phyloP scores from a whole-genome alignment of 768 basidiomycete genomes.

The Podaxis sp. region DNA sequence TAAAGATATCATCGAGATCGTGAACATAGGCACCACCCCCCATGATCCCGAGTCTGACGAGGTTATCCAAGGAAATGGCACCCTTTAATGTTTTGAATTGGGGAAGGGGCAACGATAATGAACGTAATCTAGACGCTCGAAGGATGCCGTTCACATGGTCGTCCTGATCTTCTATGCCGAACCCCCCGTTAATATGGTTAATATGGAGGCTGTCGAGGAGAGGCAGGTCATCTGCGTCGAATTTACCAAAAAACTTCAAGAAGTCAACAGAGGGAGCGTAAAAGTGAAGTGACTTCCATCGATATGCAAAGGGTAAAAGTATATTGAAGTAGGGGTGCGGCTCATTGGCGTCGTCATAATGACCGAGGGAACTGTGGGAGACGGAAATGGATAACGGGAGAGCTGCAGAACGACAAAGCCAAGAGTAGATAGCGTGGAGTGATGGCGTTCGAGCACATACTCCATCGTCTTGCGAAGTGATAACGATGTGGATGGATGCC shows the following conservation, averaged over 20 bases:
- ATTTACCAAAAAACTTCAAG: no score
- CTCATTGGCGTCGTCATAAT: no score
- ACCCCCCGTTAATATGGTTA: no score
- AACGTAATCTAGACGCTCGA: no score
- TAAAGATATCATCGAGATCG: not conserved
- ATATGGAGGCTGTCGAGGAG: no score
- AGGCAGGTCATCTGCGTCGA: no score
- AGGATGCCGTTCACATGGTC: no score
- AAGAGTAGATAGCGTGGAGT: not conserved
- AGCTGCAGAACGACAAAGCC: not conserved
- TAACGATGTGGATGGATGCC: slow-evolving; percentile 15
- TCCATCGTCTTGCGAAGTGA: not conserved
- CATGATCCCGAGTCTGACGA: not conserved
- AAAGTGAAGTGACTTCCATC: no score
- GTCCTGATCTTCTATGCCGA: no score
- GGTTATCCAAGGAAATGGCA: not conserved
- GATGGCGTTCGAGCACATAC: not conserved
- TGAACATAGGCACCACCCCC: not conserved
- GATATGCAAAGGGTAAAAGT: no score
- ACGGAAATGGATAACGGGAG: slow-evolving; percentile 1
- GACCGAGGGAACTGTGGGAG: not conserved
- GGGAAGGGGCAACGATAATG: not conserved
- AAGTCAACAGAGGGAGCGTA: no score
- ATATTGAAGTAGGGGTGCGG: no score
- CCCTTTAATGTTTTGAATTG: not conserved